Evolutionary conservation across 495 filamentous ascomycete species (phyloP).

Genomic region (Neurospora sublineolata): DNA sequence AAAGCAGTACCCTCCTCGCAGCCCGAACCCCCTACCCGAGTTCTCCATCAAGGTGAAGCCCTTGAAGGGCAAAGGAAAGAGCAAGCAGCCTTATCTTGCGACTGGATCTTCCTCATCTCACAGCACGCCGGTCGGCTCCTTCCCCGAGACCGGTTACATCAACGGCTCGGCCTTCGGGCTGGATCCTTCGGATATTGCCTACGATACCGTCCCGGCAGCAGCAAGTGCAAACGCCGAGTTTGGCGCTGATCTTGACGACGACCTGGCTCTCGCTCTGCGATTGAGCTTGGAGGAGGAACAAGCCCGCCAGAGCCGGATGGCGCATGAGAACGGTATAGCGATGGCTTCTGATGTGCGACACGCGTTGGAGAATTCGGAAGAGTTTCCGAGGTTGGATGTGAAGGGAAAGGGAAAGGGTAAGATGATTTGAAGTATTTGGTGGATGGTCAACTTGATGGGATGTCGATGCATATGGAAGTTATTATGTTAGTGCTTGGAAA

Average conservation of each 20-base stretch:
- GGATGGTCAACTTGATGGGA: neutral
- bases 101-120: slow-evolving; percentile 26
- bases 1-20: slow-evolving; percentile 19
- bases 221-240: slow-evolving; percentile 5
- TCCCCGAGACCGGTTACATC: neutral
- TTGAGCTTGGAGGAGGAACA: slow-evolving; percentile 77
- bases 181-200: slow-evolving; percentile 4
- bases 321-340: neutral
- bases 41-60: slow-evolving; percentile 43
- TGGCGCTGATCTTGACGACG: slow-evolving; percentile 41
- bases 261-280: slow-evolving; percentile 74
- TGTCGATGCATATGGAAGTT: neutral
- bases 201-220: slow-evolving; percentile 9
- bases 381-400: slow-evolving; percentile 44
- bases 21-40: slow-evolving; percentile 12
- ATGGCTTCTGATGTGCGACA: slow-evolving; percentile 13
- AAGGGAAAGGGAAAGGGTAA: slow-evolving; percentile 32
- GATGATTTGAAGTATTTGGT: slow-evolving; percentile 4
- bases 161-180: neutral
- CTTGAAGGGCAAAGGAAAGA: slow-evolving; percentile 20
- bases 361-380: slow-evolving; percentile 30
- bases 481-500: neutral
- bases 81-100: slow-evolving; percentile 24
- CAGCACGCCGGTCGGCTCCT: slow-evolving; percentile 16
- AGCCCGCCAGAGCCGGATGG: slow-evolving; percentile 16